These are phyloP conservation scores for Daldinia grandis DNA, from an alignment of 495 filamentous ascomycete species.

Conservation along the genomic window DNA sequence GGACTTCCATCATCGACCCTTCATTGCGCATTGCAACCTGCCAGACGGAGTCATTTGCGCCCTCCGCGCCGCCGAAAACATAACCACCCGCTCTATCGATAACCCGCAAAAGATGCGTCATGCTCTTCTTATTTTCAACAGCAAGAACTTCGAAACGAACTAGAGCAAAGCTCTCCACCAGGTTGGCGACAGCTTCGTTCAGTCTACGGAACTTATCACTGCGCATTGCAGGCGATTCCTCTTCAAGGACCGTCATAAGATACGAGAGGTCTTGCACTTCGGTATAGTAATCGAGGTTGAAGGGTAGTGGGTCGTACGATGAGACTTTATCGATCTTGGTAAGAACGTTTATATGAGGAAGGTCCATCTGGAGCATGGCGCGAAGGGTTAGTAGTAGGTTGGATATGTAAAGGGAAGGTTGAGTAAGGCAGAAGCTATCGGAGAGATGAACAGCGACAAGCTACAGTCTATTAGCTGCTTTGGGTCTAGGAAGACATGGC, in stretches of 20 bases:
- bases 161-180: slow-evolving; percentile 87
- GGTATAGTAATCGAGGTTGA: slow-evolving; percentile 96
- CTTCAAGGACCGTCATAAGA: slow-evolving; percentile 78
- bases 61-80: slow-evolving; percentile 89
- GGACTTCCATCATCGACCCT: slow-evolving; percentile 75
- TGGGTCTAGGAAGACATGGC: neutral
- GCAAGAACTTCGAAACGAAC: slow-evolving; percentile 93
- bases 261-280: slow-evolving; percentile 94
- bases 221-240: slow-evolving; percentile 61
- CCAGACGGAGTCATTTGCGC: slow-evolving; percentile 93
- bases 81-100: slow-evolving; percentile 94
- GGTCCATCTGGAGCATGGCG: slow-evolving; percentile 96
- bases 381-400: slow-evolving; percentile 90
- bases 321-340: slow-evolving; percentile 94
- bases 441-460: slow-evolving; percentile 89
- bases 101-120: slow-evolving; percentile 86
- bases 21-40: slow-evolving; percentile 92
- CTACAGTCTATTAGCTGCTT: slow-evolving; percentile 55
- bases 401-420: slow-evolving; percentile 93
- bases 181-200: slow-evolving; percentile 84
- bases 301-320: slow-evolving; percentile 80
- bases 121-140: slow-evolving; percentile 93
- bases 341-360: slow-evolving; percentile 84
- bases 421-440: slow-evolving; percentile 89
- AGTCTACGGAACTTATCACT: slow-evolving; percentile 79